Base-by-base conservation (phyloP, 768 basidiomycete genomes). In the Lactarius sanguifluus region DNA sequence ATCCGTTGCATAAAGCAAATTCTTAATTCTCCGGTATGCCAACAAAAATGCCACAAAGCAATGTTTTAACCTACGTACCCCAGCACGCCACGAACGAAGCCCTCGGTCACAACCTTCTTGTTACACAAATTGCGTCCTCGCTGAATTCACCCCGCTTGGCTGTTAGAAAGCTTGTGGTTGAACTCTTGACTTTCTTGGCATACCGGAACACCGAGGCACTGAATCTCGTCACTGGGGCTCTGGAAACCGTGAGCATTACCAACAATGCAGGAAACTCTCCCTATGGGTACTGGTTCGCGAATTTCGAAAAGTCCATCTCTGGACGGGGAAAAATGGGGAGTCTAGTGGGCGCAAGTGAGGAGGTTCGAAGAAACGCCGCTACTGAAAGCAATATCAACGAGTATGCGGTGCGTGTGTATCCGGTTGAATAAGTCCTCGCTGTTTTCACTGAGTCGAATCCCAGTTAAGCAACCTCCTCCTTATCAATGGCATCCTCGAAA, bases 311-410 rank as follows among this genome's bases (percentile, higher is more conserved):
- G 32, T 85, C 85, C 3, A 81, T 98, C 20, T 83, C 86, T 57
- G 96, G 95, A 2, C 81, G 94, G 64, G 96, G 96, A 1, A 90
- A 88, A 75, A 95, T 98, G 93, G 96, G 96, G 1, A 97, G 92
- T 74, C 76, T 92, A 47, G 96, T 99, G 9, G 97, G 97, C 0
- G 94, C 94, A 28, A 96, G 95, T 71, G 92, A 96, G 16, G 95
- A 98, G 71, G 85, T 96, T 63, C 84, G 83, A 76, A 86, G 85
- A 65, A 79, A 82, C 66, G 85, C 84, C 56, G 86, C 88, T 47
- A 75, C 85, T 23, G 89, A 91, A 66, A 85, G 81, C 50, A 84
- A 85, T 54, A 75, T 96, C 67, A 89, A 89, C 67, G 94, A 96
- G 60, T 96, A 96, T 71, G 90, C 92, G 74, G 94, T 96, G 72